phyloP scores from a whole-genome alignment of 192 early-diverging fungal genomes.

The Umbelopsis sp. region DNA sequence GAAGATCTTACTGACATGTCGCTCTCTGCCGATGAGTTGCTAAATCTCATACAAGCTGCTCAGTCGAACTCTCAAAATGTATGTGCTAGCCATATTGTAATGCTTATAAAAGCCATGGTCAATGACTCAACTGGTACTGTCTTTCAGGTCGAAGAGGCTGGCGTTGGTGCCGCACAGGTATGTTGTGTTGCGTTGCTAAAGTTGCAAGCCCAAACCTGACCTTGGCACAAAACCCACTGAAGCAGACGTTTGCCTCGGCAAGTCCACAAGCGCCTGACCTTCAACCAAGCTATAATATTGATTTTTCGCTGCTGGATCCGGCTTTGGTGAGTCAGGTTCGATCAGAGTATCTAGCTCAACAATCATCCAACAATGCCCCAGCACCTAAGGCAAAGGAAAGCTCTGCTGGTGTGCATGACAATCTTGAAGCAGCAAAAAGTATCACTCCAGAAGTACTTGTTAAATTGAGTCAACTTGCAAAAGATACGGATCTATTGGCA shows the following conservation, averaged over 20 bases:
- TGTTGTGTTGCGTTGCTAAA: background rate
- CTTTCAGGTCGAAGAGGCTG: background rate
- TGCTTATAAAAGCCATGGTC: no score
- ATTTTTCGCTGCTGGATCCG: slow-evolving; percentile 26
- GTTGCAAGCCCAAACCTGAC: background rate
- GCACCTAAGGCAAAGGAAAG: background rate
- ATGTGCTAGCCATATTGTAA: background rate
- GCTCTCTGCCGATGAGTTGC: slow-evolving; percentile 10
- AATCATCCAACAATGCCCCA: background rate
- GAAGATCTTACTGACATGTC: slow-evolving; percentile 3
- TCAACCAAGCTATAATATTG: background rate
- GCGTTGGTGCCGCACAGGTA: background rate
- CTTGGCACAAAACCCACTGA: background rate
- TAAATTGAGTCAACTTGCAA: slow-evolving; percentile 14
- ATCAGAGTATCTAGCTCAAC: slow-evolving; percentile 25
- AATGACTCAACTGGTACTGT: background rate
- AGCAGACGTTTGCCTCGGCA: no score
- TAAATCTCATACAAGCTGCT: background rate
- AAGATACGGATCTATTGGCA: slow-evolving; percentile 24
- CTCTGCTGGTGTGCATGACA: background rate
- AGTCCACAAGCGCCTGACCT: no score
- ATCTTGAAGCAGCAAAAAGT: slow-evolving; percentile 24
- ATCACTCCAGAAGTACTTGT: slow-evolving; percentile 30
- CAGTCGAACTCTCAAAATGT: slow-evolving; percentile 9
- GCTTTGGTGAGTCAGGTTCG: slow-evolving; percentile 27